Evolutionary conservation across 805 yeast species (phyloP), one percentile per base, ranked within the genome.

Genomic region (Saccharomyces mikatae): DNA sequence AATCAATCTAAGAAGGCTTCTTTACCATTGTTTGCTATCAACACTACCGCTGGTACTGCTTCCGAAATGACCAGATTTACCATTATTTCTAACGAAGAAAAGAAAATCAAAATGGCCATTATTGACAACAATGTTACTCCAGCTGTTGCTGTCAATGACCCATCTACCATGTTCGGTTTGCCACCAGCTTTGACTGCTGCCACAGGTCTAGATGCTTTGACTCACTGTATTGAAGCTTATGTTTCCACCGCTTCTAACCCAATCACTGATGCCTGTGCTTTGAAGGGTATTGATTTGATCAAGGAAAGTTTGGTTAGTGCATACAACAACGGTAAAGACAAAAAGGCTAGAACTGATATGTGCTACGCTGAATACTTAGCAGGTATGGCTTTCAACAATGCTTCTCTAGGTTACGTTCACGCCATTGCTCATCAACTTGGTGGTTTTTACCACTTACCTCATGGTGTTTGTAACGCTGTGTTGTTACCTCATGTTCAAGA

Each of bases 201-300:
- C 24, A 73, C 77, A 6, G 78, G 78, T 11, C 64, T 75, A 32
- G 78, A 75, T 51, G 78, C 76, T 31, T 66, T 75, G 60, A 74
- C 77, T 59, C 78, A 75, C 60, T 67, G 77, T 14, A 64, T 75
- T 52, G 78, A 75, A 58, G 72, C 76, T n/a, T 75, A 70, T 67
- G 75, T 77, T 32, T 76, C 78, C 17, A 72, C 75, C 50, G 78
- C 77, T n/a, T 74, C 78, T 21, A 74, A 72, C 62, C 78, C 78
- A 26, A 74, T 75, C 53, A 71, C 76, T 3, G 78, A 75, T 53
- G 68, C 75, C 31, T 74, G 74, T 61, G 72, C 76, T 30, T 59
- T 74, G 56, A 75, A 73, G 52, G 78, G 76, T 17, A 63, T 75
- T 51, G 64, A 67, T 41, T 62, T 75, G 71, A 67, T 72, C 48